These are phyloP conservation scores for Aspergillus aculeatus DNA, from an alignment of 2,329 filamentous ascomycete genomes.

Conservation along the genomic window DNA sequence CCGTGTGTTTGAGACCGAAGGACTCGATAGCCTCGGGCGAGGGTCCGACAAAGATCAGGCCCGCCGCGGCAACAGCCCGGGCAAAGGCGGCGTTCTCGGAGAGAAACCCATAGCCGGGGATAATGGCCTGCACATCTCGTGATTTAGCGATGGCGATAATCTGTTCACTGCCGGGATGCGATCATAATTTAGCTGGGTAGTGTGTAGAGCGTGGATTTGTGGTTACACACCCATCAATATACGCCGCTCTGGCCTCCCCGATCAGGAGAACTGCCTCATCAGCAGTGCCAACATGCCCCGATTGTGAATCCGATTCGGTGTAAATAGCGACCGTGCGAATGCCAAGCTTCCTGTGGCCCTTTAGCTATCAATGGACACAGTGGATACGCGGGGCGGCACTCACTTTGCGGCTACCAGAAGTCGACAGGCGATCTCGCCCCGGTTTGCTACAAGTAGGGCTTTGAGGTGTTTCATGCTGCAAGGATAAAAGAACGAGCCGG, in stretches of 20 bases:
- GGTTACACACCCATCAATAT: conserved; percentile 45
- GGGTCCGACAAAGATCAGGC: conserved; percentile 62
- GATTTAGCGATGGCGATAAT: conserved; percentile 39
- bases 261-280: conserved; percentile 54
- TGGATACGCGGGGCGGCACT: too few species aligned
- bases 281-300: conserved; percentile 54
- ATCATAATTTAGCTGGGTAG: conserved; percentile 21
- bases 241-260: conserved; percentile 50
- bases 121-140: conserved; percentile 58
- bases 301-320: conserved; percentile 55
- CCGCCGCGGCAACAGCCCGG: conserved; percentile 50
- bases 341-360: conserved; percentile 46
- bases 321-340: conserved; percentile 59
- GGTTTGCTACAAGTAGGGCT: conserved; percentile 50
- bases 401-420: too few species aligned
- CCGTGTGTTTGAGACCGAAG: conserved; percentile 61
- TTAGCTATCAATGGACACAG: conserved; percentile 48
- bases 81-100: conserved; percentile 65
- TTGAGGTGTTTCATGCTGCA: too few species aligned
- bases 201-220: background rate
- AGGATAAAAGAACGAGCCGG: too few species aligned
- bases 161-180: conserved; percentile 26
- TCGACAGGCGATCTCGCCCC: conserved; percentile 53
- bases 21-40: conserved; percentile 53
- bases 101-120: conserved; percentile 67